These are phyloP conservation scores for Pisolithus orientalis DNA, from an alignment of 768 basidiomycete species.

Conservation along the genomic window DNA sequence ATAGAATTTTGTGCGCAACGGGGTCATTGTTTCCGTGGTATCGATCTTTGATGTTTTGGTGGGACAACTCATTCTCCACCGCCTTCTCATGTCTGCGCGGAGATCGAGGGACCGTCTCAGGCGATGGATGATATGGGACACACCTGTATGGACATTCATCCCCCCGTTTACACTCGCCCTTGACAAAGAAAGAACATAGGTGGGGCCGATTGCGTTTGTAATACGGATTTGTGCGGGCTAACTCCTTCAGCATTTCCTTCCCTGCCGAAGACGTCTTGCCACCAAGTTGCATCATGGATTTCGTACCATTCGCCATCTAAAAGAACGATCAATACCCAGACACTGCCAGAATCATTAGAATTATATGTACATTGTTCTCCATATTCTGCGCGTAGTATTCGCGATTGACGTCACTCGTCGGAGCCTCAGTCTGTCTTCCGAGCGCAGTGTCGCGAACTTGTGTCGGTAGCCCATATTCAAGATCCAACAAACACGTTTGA, in stretches of 20 bases:
- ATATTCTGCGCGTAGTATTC: constrained; percentile 93
- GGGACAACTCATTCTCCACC: constrained; percentile 70
- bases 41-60: constrained; percentile 92
- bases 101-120: not conserved
- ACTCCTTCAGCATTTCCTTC: constrained; percentile 93
- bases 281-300: constrained; percentile 51
- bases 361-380: constrained; percentile 59
- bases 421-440: constrained; percentile 78
- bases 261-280: constrained; percentile 70
- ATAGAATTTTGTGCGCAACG: constrained; percentile 86
- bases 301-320: constrained; percentile 62
- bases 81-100: constrained; percentile 78
- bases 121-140: constrained; percentile 10
- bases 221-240: constrained; percentile 93
- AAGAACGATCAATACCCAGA: constrained; percentile 1
- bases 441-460: constrained; percentile 97
- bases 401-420: constrained; percentile 94
- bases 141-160: constrained; percentile 85
- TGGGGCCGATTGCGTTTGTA: constrained; percentile 96
- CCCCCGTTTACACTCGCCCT: constrained; percentile 92
- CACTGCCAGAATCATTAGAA: not conserved
- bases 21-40: constrained; percentile 93
- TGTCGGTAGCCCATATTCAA: constrained; percentile 93
- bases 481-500: constrained; percentile 94
- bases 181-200: constrained; percentile 90